Conservation (phyloP, 306 rosid genomes). For the Dryas octopetala region DNA sequence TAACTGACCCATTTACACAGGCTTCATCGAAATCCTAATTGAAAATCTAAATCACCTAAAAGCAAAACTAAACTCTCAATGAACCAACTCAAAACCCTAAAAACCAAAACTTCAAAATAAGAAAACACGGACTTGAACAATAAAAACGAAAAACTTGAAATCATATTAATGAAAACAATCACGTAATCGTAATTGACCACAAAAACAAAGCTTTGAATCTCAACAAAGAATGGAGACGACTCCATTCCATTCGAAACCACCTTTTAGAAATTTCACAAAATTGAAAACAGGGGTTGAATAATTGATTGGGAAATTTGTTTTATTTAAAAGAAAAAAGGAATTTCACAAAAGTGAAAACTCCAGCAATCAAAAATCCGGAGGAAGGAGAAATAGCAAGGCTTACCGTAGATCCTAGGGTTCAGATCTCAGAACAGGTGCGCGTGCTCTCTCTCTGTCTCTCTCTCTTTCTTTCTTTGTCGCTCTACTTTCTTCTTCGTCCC, state of each 20-base stretch:
- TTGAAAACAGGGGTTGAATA: background rate
- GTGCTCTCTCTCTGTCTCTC: background rate
- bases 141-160: background rate
- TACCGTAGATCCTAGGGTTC: constrained; percentile 7
- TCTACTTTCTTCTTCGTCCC: background rate
- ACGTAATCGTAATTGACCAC: background rate
- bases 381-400: background rate
- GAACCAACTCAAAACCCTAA: background rate
- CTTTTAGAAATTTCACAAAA: no score
- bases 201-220: background rate
- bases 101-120: background rate
- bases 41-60: background rate
- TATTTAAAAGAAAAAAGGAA: background rate
- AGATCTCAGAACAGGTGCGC: constrained; percentile 5
- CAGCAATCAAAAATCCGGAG: background rate
- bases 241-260: background rate
- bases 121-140: background rate
- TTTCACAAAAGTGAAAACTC: background rate
- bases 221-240: background rate
- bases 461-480: background rate
- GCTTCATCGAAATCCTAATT: background rate
- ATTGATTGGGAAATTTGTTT: background rate
- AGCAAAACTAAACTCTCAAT: background rate
- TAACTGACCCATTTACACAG: background rate
- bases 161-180: background rate